Evolutionary conservation across 108 stramenopile genomes (phyloP).

Genomic region (Phaeodactylum tricornutum): DNA sequence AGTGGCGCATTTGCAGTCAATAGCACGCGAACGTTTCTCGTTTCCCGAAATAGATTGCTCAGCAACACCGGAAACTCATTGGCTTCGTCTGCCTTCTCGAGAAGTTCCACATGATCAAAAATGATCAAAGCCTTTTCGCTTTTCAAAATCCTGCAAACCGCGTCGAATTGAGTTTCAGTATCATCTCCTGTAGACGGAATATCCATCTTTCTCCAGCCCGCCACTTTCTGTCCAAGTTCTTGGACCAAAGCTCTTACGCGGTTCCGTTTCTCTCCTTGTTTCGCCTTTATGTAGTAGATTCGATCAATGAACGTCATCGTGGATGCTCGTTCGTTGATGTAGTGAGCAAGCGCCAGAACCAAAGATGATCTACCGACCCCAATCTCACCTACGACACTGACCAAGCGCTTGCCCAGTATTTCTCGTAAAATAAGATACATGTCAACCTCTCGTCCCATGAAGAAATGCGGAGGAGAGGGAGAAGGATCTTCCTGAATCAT

Average conservation of each 20-base stretch:
- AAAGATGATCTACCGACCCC: conserved; percentile 74
- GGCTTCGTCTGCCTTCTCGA: conserved; percentile 37
- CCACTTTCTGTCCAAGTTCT: conserved; percentile 13
- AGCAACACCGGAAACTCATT: conserved; percentile 60
- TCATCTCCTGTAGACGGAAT: conserved; percentile 18
- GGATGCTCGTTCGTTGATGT: conserved; percentile 60
- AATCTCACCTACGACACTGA: conserved; percentile 47
- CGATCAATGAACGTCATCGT: conserved; percentile 35
- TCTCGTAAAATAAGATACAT: conserved; percentile 56
- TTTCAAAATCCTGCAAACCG: conserved; percentile 27
- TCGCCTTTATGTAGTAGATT: conserved; percentile 50
- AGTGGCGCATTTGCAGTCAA: conserved; percentile 32
- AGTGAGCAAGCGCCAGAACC: conserved; percentile 58
- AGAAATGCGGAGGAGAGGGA: conserved; percentile 72
- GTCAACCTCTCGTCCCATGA: conserved; percentile 73
- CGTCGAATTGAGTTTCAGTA: conserved; percentile 31
- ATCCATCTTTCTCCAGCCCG: conserved; percentile 3
- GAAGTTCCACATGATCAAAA: conserved; percentile 50
- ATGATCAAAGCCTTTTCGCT: conserved; percentile 52
- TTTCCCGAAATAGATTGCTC: conserved; percentile 47
- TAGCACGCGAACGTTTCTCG: conserved; percentile 46
- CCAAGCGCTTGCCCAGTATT: conserved; percentile 43
- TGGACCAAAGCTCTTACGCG: conserved; percentile 21
- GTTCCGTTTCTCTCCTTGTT: conserved; percentile 20
- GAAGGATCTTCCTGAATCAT: conserved; percentile 56